These are phyloP conservation scores for Eleusine indica DNA, from an alignment of 176 grass and related monocot genomes.

Conservation along the genomic window DNA sequence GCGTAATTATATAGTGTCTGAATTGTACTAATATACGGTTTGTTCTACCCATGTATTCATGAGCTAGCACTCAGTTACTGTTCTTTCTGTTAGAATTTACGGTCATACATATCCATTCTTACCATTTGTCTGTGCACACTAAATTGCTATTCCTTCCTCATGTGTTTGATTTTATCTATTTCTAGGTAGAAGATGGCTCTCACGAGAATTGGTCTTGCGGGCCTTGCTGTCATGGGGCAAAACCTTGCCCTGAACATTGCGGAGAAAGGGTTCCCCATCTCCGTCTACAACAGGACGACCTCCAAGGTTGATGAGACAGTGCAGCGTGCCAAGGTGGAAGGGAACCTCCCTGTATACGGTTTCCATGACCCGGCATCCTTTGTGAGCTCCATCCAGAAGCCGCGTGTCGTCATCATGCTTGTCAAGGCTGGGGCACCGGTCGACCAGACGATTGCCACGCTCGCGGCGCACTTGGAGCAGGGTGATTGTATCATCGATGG, in stretches of 20 bases:
- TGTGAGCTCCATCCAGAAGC: constrained; percentile 82
- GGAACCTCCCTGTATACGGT: constrained; percentile 71
- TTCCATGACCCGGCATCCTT: constrained; percentile 72
- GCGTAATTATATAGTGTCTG: background rate
- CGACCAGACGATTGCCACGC: constrained; percentile 79
- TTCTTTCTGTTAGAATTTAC: background rate
- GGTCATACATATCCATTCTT: background rate
- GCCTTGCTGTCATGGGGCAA: constrained; percentile 82
- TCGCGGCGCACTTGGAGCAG: constrained; percentile 67
- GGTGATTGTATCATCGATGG: constrained; percentile 83
- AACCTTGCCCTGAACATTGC: constrained; percentile 85
- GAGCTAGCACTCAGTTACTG: background rate
- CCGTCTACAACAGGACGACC: constrained; percentile 81
- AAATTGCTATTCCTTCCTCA: background rate
- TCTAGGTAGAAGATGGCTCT: constrained; percentile 46
- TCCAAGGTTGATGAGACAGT: constrained; percentile 87
- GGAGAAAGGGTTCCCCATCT: constrained; percentile 87
- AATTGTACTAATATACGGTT: background rate
- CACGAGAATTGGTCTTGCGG: constrained; percentile 69
- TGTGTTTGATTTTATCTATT: background rate
- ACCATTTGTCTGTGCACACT: background rate
- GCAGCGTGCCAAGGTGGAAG: constrained; percentile 60
- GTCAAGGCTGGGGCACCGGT: constrained; percentile 85
- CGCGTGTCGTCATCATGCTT: constrained; percentile 76
- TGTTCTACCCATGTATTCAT: background rate